Conservation (phyloP, 2,329 filamentous ascomycete species). For the Calonectria pseudoreteaudii region DNA sequence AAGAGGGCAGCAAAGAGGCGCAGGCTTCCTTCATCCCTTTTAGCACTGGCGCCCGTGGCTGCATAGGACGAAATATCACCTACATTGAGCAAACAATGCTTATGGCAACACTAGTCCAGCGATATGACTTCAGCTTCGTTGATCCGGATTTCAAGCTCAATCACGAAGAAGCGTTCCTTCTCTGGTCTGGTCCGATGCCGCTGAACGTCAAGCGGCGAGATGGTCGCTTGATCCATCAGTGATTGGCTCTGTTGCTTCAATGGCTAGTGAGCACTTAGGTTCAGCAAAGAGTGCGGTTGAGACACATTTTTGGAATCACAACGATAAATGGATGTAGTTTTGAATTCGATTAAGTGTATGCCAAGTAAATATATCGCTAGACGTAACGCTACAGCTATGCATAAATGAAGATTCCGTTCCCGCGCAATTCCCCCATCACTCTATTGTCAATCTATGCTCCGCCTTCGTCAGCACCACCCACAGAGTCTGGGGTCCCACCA, state of each 20-base stretch:
- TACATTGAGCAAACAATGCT: constrained; percentile 60
- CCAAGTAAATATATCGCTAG: not conserved
- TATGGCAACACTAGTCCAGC: constrained; percentile 54
- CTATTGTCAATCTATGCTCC: not conserved
- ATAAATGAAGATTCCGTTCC: not conserved
- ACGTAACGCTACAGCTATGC: not conserved
- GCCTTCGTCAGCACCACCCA: constrained; percentile 50
- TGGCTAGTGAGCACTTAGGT: not conserved
- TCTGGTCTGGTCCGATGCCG: constrained; percentile 33
- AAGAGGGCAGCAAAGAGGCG: constrained; percentile 46
- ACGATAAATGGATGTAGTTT: not conserved
- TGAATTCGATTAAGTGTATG: not conserved
- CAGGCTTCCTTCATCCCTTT: constrained; percentile 55
- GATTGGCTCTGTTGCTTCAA: too few species aligned
- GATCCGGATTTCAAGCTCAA: constrained; percentile 29
- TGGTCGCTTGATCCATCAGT: not conserved
- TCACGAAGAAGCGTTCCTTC: constrained; percentile 36
- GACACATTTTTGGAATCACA: not conserved
- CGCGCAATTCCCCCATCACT: not conserved
- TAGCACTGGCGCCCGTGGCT: constrained; percentile 53
- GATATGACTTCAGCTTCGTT: constrained; percentile 52
- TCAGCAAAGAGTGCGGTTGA: not conserved
- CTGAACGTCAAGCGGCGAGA: constrained; percentile 16
- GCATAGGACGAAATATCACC: constrained; percentile 54
- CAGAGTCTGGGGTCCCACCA: constrained; percentile 44